These are phyloP conservation scores for Plasmodium malariae DNA, from an alignment of 169 alveolate species.

Conservation along the genomic window DNA sequence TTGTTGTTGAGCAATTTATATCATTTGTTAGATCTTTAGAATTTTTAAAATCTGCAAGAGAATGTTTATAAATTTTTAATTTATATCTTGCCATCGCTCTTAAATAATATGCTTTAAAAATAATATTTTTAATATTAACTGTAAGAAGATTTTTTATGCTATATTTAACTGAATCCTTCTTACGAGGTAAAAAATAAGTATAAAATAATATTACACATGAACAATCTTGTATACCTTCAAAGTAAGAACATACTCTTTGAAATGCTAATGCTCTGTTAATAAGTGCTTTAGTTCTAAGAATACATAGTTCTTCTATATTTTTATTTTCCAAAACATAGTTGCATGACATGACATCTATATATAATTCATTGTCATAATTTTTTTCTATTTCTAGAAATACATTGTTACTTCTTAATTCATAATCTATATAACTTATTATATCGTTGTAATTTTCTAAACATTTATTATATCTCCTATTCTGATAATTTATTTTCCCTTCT, in stretches of 20 bases:
- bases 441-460: conserved; percentile 74
- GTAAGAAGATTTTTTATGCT: conserved; percentile 5
- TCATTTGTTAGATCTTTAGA: conserved; percentile 20
- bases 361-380: conserved; percentile 51
- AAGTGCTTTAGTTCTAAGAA: conserved; percentile 69
- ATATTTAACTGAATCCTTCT: conserved; percentile 9
- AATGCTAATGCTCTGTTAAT: conserved; percentile 62
- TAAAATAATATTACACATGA: conserved; percentile 62
- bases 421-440: conserved; percentile 70
- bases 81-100: conserved; percentile 76
- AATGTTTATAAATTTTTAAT: conserved; percentile 56
- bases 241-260: conserved; percentile 41
- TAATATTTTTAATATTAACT: conserved; percentile 39
- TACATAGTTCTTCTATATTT: conserved; percentile 51
- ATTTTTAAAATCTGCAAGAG: conserved; percentile 60
- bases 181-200: conserved; percentile 39
- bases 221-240: conserved; percentile 75
- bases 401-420: conserved; percentile 65
- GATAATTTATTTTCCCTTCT: conserved; percentile 64
- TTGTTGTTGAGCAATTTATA: background rate
- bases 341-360: conserved; percentile 53
- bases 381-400: conserved; percentile 73
- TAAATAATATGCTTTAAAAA: conserved; percentile 73
- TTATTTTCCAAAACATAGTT: conserved; percentile 28
- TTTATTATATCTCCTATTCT: conserved; percentile 50